Conservation (phyloP, 2,329 filamentous ascomycete species). For the Diplodia seriata region DNA sequence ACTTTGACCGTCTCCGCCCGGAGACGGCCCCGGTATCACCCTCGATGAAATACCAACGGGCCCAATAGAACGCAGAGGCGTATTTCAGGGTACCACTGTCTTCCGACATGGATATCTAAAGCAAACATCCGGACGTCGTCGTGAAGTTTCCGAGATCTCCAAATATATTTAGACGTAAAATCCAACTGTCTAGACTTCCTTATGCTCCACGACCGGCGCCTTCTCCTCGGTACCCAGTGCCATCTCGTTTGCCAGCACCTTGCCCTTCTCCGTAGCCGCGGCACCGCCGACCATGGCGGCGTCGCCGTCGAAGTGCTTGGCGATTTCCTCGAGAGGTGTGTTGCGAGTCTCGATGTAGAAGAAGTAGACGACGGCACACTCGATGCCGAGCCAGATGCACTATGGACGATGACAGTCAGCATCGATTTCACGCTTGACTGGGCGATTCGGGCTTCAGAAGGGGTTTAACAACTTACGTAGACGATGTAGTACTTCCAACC, state of each 20-base stretch:
- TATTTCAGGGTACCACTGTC: no score
- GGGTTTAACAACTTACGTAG: slow-evolving; percentile 53
- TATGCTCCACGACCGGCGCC: slow-evolving; percentile 20
- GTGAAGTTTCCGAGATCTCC: no score
- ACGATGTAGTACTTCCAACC: slow-evolving; percentile 70
- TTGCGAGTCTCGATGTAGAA: slow-evolving; percentile 54
- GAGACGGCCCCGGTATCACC: no score
- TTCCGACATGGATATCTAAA: no score
- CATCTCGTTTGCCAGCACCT: slow-evolving; percentile 37
- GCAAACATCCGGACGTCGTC: no score
- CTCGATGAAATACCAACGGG: no score
- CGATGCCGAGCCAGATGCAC: slow-evolving; percentile 61
- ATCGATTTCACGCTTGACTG: not conserved
- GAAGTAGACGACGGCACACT: slow-evolving; percentile 69
- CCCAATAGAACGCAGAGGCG: no score
- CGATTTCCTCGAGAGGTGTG: slow-evolving; percentile 55
- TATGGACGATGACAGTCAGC: slow-evolving; percentile 33
- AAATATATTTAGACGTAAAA: no score
- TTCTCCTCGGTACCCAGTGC: slow-evolving; percentile 13
- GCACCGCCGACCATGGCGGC: slow-evolving; percentile 61
- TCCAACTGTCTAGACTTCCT: slow-evolving; percentile 7
- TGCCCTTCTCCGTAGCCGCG: slow-evolving; percentile 46
- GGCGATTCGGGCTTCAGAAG: not conserved
- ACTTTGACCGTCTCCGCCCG: no score
- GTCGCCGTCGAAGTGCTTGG: slow-evolving; percentile 51